Conservation (phyloP, 2,329 filamentous ascomycete species). For the Xylaria sp. region DNA sequence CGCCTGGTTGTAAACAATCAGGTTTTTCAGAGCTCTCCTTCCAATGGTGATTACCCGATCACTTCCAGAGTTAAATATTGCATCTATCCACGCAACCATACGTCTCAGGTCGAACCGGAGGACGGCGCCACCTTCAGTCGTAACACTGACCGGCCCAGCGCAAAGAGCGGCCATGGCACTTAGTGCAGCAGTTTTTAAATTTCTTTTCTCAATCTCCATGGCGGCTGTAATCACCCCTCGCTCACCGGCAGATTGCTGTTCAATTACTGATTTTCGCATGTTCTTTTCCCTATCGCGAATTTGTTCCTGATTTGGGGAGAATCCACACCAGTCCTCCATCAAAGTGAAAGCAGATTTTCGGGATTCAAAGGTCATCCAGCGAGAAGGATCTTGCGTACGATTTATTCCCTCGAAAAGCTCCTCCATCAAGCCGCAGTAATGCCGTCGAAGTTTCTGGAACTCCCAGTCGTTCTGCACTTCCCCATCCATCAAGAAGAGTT, state of each 20-base stretch:
- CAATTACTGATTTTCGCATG: slow-evolving; percentile 86
- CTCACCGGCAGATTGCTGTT: slow-evolving; percentile 80
- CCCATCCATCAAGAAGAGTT: slow-evolving; percentile 92
- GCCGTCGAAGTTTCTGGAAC: slow-evolving; percentile 88
- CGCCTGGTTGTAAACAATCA: slow-evolving; percentile 91
- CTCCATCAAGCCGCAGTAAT: slow-evolving; percentile 95
- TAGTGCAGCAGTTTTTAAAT: slow-evolving; percentile 87
- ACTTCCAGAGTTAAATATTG: slow-evolving; percentile 91
- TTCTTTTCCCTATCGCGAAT: slow-evolving; percentile 85
- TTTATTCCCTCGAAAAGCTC: slow-evolving; percentile 93
- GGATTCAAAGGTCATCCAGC: slow-evolving; percentile 98
- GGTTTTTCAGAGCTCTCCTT: slow-evolving; percentile 84
- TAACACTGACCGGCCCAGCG: slow-evolving; percentile 84
- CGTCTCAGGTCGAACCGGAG: slow-evolving; percentile 92
- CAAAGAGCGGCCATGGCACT: slow-evolving; percentile 97
- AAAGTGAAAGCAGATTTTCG: slow-evolving; percentile 93
- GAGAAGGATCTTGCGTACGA: slow-evolving; percentile 81
- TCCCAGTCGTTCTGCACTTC: slow-evolving; percentile 96
- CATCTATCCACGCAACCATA: slow-evolving; percentile 95
- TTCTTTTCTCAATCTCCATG: slow-evolving; percentile 97
- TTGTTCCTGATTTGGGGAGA: slow-evolving; percentile 88
- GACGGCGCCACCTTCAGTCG: slow-evolving; percentile 85
- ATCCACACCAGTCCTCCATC: slow-evolving; percentile 99
- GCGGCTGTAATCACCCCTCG: slow-evolving; percentile 84
- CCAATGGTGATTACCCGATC: slow-evolving; percentile 94